Evolutionary conservation across 2,329 filamentous ascomycete species (phyloP).

Genomic region (Clathrospora elynae): DNA sequence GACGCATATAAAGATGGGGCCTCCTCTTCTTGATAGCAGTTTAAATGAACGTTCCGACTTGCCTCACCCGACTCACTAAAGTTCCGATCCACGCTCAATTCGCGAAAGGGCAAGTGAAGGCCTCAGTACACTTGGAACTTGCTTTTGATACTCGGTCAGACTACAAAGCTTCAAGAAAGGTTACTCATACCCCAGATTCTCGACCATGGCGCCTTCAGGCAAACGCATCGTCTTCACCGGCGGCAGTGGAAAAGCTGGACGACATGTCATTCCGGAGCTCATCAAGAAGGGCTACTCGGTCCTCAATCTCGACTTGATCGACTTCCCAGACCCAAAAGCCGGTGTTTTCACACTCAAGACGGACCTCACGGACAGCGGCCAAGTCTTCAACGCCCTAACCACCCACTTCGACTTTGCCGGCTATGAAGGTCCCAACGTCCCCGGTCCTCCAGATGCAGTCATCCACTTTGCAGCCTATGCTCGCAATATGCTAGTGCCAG

Average conservation of each 20-base stretch:
- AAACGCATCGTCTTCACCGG: constrained; percentile 54
- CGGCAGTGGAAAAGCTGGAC: constrained; percentile 59
- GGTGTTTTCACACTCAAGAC: constrained; percentile 60
- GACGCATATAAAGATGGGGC: constrained; percentile 16
- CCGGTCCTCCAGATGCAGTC: constrained; percentile 61
- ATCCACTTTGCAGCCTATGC: constrained; percentile 66
- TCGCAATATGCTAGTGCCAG: constrained; percentile 65
- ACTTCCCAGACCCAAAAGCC: constrained; percentile 51
- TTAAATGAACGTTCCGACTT: neutral
- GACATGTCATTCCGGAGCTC: constrained; percentile 60
- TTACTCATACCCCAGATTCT: neutral
- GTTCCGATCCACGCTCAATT: neutral
- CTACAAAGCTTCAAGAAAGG: neutral
- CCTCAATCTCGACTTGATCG: constrained; percentile 61
- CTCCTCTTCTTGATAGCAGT: neutral
- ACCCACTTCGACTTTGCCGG: constrained; percentile 62
- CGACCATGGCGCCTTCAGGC: constrained; percentile 34
- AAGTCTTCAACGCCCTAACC: constrained; percentile 60
- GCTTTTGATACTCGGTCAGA: neutral
- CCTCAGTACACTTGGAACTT: constrained; percentile 6
- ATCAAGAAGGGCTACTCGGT: constrained; percentile 57
- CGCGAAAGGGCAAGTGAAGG: neutral
- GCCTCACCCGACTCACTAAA: neutral
- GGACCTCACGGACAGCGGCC: constrained; percentile 61
- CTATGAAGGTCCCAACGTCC: constrained; percentile 53